Conservation (phyloP, 805 yeast genomes). For the Saccharomyces mikatae region DNA sequence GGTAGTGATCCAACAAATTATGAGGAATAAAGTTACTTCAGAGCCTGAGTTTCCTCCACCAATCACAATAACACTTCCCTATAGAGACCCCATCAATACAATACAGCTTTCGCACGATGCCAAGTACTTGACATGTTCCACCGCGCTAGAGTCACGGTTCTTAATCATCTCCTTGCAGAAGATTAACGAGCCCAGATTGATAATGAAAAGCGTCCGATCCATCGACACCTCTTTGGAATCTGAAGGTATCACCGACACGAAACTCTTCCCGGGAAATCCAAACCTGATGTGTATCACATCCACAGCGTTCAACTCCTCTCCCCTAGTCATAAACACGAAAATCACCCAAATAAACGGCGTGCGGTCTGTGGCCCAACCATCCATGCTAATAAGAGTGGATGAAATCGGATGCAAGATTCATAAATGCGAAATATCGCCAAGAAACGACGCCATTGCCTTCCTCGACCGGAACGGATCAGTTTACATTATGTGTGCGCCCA, state of each 20-base stretch:
- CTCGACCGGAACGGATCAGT: conserved; percentile 72
- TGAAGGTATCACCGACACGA: conserved; percentile 81
- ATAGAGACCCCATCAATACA: conserved; percentile 73
- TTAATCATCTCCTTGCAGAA: conserved; percentile 62
- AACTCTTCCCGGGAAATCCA: conserved; percentile 61
- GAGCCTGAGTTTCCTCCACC: conserved; percentile 39
- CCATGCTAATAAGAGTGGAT: conserved; percentile 53
- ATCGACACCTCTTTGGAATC: conserved; percentile 62
- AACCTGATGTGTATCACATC: conserved; percentile 48
- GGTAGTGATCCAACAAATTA: conserved; percentile 47
- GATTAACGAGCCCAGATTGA: conserved; percentile 53
- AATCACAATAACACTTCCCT: conserved; percentile 71
- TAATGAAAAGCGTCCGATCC: conserved; percentile 59
- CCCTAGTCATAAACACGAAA: conserved; percentile 58
- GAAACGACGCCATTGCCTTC: conserved; percentile 80
- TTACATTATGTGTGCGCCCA: conserved; percentile 57
- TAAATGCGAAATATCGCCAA: conserved; percentile 64
- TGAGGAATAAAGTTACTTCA: conserved; percentile 12
- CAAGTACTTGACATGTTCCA: conserved; percentile 60
- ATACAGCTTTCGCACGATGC: conserved; percentile 68
- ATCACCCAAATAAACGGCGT: conserved; percentile 38
- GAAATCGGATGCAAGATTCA: conserved; percentile 81
- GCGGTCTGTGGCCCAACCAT: conserved; percentile 49
- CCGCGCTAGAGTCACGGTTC: conserved; percentile 64
- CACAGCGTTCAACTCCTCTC: conserved; percentile 56